Percentiles rank a stretch among this genome's conserved stretches.
Conservation (phyloP, 768 basidiomycete species). For the Heimioporus sp. region DNA sequence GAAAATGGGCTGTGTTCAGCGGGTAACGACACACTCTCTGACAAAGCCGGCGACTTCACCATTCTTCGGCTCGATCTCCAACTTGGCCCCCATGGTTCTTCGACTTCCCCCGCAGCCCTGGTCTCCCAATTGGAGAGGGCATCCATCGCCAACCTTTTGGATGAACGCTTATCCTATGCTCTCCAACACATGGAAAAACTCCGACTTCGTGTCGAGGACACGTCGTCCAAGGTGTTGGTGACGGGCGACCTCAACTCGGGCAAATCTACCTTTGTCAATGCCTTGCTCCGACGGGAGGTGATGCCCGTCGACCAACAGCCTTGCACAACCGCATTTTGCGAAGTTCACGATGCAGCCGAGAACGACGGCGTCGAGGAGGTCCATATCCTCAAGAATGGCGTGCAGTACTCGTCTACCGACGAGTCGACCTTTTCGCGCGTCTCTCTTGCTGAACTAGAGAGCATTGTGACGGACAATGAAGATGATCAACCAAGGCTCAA, state of each 20-base stretch:
- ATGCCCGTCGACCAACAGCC: constrained; percentile 99
- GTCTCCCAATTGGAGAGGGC: constrained; percentile 91
- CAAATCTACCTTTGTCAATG: constrained; percentile 98
- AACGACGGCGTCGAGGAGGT: constrained; percentile 81
- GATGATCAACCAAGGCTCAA: constrained; percentile 71
- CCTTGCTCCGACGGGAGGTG: constrained; percentile 82
- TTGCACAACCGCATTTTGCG: constrained; percentile 95
- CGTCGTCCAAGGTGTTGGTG: constrained; percentile 92
- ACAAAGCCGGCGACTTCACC: constrained; percentile 64
- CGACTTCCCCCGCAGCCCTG: constrained; percentile 62
- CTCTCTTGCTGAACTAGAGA: constrained; percentile 69
- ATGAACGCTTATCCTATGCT: constrained; percentile 75
- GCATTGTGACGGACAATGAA: constrained; percentile 61
- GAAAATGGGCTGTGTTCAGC: constrained; percentile 23
- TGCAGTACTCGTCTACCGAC: constrained; percentile 66
- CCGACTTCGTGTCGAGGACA: constrained; percentile 83
- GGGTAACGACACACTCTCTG: constrained; percentile 38
- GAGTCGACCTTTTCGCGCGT: constrained; percentile 73
- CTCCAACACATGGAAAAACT: constrained; percentile 82
- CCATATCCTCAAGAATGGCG: constrained; percentile 72
- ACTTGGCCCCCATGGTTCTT: constrained; percentile 71
- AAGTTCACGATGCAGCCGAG: constrained; percentile 88
- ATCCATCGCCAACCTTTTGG: constrained; percentile 89
- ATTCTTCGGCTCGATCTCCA: constrained; percentile 92
- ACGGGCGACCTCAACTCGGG: constrained; percentile 98